A percentile compares a stretch with the other conserved stretches of the same genome.
Conservation (phyloP, 2,329 filamentous ascomycete species). For the Piedraia hortae region DNA sequence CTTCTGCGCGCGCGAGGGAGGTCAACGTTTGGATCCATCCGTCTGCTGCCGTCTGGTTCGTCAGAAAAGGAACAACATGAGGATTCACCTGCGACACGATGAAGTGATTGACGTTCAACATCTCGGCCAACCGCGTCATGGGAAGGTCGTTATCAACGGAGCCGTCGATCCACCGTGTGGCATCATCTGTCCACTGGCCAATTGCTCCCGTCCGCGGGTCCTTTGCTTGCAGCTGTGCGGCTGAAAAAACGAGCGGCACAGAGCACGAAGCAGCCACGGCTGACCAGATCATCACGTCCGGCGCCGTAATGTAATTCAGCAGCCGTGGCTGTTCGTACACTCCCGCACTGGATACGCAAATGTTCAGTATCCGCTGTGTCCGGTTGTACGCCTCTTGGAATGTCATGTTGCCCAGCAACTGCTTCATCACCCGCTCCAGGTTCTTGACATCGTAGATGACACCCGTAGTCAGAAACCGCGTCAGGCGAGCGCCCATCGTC, state of each 20-base stretch:
- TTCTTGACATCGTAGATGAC: slow-evolving; percentile 53
- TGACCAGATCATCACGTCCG: slow-evolving; percentile 72
- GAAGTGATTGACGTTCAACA: slow-evolving; percentile 97
- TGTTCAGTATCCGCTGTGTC: slow-evolving; percentile 71
- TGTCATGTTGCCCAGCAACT: slow-evolving; percentile 55
- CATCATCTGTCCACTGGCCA: slow-evolving; percentile 54
- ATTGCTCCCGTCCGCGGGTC: slow-evolving; percentile 53
- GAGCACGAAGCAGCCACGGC: slow-evolving; percentile 18
- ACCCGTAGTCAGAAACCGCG: slow-evolving; percentile 40
- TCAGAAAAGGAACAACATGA: slow-evolving; percentile 66
- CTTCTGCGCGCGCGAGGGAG: slow-evolving; percentile 49
- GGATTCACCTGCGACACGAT: slow-evolving; percentile 95
- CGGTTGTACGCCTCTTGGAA: slow-evolving; percentile 78
- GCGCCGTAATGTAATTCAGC: slow-evolving; percentile 77
- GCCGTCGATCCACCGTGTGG: slow-evolving; percentile 74
- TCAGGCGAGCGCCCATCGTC: slow-evolving; percentile 38
- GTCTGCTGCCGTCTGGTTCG: slow-evolving; percentile 27
- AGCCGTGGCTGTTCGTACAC: slow-evolving; percentile 57
- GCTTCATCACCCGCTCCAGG: slow-evolving; percentile 58
- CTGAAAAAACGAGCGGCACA: slow-evolving; percentile 1
- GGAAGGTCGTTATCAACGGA: slow-evolving; percentile 87
- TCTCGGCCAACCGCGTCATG: slow-evolving; percentile 66
- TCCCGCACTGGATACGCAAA: slow-evolving; percentile 55
- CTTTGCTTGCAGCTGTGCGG: slow-evolving; percentile 44
- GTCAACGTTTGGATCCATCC: slow-evolving; percentile 41